Evolutionary conservation across 1,284 basidiomycete species (phyloP), one percentile per base, ranked within the genome.

Genomic region (Athelia sp.): DNA sequence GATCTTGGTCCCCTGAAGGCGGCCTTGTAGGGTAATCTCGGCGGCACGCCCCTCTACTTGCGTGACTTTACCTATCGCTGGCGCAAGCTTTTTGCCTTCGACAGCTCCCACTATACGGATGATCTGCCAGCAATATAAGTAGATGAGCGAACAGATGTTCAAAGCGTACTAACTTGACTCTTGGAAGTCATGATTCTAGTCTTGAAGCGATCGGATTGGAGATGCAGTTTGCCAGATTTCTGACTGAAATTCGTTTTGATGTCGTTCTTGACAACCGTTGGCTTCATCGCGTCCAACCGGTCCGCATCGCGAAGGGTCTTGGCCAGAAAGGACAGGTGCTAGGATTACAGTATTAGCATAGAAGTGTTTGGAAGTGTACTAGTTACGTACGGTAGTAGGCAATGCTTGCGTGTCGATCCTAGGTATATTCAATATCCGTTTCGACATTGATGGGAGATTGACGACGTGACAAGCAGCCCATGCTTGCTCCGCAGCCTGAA

Each of bases 321-420:
- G 2, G 70, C 60, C 1, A 79, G 31, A 1, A 60, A 29, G 13
- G 26, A 29, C 26, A 29, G 13, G 13, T 29, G 26, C 19, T 40
- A n/a, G n/a, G 15, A 40, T 21, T 8, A 17, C 6, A 9, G 19
- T n/a, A n/a, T 40, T n/a, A 40, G 36, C n/a, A n/a, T 17, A 8
- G 36, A 40, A 40, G 15, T n/a, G 15, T 8, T 4, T 40, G 36
- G n/a, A 40, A 17, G n/a, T 40, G 36, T 17, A n/a, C 36, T n/a
- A n/a, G 34, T 24, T n/a, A 32, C 40, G 46, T 32, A 80, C 79
- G 22, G 61, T 49, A 1, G 58, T 54, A 0, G 58, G 36, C n/a
- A 79, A 49, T 14, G 66, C 70, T 8, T 54, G 52, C 0, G 72
- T 72, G 52, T 82, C 65, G 31, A 82, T 70, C 24, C 64, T 69